Percentiles rank a stretch among this genome's conserved stretches.
phyloP scores from a whole-genome alignment of 2,329 filamentous ascomycete genomes.

The Ceratocystis albifundus region DNA sequence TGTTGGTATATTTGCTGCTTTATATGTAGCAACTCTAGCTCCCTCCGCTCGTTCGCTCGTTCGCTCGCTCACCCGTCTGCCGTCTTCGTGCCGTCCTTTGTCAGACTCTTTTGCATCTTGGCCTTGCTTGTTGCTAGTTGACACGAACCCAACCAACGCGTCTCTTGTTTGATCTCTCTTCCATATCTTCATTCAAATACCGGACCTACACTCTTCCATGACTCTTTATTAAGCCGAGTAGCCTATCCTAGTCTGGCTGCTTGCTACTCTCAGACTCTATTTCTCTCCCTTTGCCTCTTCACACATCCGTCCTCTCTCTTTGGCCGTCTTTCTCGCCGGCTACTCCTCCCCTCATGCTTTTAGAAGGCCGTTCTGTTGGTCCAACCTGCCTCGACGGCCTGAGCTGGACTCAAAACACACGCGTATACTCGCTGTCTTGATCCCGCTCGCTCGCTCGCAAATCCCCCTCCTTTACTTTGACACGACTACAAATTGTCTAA shows the following conservation, averaged over 20 bases:
- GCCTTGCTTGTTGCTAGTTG: not conserved
- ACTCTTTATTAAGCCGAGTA: not conserved
- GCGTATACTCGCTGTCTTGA: not conserved
- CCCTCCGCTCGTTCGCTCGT: not conserved
- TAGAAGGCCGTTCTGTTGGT: not conserved
- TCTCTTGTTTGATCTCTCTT: not conserved
- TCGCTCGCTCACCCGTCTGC: not conserved
- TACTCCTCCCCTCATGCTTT: not conserved
- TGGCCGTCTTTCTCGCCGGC: not conserved
- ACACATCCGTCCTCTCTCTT: not conserved
- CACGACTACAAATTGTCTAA: too few species aligned
- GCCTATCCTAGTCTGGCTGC: not conserved
- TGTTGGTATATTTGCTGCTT: not conserved
- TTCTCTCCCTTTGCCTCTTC: not conserved
- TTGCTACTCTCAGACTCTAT: not conserved
- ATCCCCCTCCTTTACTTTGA: not conserved
- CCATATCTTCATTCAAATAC: not conserved
- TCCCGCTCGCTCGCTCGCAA: not conserved
- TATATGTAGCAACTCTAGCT: not conserved
- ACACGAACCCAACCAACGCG: not conserved
- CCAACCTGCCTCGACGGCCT: slow-evolving; percentile 12
- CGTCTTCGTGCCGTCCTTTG: not conserved
- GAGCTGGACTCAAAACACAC: slow-evolving; percentile 15
- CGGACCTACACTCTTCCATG: not conserved
- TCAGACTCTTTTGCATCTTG: not conserved